Base-by-base conservation (phyloP, 1,284 basidiomycete genomes). In the Cutaneotrichosporon mucoides region DNA sequence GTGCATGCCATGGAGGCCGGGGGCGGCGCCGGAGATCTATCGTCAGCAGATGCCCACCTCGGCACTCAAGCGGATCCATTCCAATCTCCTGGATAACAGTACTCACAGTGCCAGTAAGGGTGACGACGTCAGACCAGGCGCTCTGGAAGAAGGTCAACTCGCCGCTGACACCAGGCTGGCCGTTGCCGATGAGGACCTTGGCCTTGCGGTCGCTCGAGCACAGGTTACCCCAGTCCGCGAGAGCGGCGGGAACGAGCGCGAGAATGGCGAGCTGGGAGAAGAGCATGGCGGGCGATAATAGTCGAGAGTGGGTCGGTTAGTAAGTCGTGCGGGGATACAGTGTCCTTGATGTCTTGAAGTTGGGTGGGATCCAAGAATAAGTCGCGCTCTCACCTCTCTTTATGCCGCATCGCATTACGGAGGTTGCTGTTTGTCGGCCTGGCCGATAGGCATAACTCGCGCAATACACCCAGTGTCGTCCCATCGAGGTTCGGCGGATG, bases 1-100 rank as follows among this genome's bases (percentile, higher is more conserved):
- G 38, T 62, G 57, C 51, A 62, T 59, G 51, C 61, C 61, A 51
- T 62, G 61, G 43, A 46, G 34, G 7, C 41, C 47, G 16, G 61
- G 57, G 10, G 47, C 5, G 7, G 54, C 54, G 13, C 55, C 55
- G 12, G 15, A 3, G 35, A 62, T 56, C 61, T 62, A 46, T n/a
- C 9, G 52, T 56, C 24, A 24, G 24, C 24, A 24, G 24, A 24
- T 24, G 24, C 24, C 24, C 24, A 24, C 24, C 24, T 24, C 24
- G 24, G 24, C 24, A 24, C 24, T 24, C 24, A 5, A 58, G 51
- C 41, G 9, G 7, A 16, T n/a, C 24, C 24, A 24, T 24, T 24
- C 24, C 24, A 24, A 24, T 24, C 24, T 24, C 24, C 24, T 24
- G 15, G 24, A 7, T 6, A 43, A 6, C 4, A 6, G 16, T 8